Evolutionary conservation across 83 land plant genomes (phyloP).

Genomic region (Thuja plicata): DNA sequence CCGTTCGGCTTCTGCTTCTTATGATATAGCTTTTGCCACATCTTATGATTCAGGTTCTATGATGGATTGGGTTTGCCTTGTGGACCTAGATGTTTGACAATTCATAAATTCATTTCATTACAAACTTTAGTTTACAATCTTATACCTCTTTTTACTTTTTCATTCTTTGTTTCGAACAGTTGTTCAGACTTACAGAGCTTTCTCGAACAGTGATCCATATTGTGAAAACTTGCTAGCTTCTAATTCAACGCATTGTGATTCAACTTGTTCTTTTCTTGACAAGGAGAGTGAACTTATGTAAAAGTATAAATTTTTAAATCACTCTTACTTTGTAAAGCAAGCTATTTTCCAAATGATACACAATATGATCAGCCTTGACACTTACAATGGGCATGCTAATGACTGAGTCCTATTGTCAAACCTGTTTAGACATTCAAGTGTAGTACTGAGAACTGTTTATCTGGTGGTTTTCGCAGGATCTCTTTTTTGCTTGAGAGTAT

Average conservation of each 20-base stretch:
- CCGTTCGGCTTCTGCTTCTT: neutral
- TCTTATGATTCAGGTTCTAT: neutral
- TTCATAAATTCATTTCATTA: neutral
- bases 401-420: neutral
- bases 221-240: neutral
- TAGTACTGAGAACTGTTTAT: conserved; percentile 11
- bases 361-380: neutral
- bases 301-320: neutral
- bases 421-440: neutral
- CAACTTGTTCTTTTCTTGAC: neutral
- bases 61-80: neutral
- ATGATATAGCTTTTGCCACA: neutral
- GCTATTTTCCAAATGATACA: neutral
- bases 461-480: conserved; percentile 5
- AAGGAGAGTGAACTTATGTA: neutral
- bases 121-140: neutral
- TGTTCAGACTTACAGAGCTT: neutral
- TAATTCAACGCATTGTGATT: neutral
- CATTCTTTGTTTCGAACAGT: neutral
- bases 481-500: neutral
- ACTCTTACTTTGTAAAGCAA: neutral
- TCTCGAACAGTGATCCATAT: neutral
- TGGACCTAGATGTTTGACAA: neutral
- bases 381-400: neutral
- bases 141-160: neutral